Conservation (phyloP, 768 basidiomycete species). For the Russula griseocarnosa region DNA sequence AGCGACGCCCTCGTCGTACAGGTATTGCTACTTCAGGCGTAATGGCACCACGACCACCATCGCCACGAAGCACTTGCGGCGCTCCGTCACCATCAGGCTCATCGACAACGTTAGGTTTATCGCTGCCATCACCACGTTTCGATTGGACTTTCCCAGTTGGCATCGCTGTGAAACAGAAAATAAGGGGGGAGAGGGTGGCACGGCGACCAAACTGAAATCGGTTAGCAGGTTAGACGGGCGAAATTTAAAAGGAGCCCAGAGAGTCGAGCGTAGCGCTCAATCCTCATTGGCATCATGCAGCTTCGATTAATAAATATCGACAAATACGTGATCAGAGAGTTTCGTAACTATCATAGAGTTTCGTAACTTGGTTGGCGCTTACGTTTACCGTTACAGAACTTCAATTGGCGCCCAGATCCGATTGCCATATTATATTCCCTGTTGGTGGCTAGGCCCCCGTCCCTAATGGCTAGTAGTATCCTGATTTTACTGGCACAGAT, state of each 20-base stretch:
- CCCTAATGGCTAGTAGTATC: no score
- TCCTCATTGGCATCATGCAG: no score
- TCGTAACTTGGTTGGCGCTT: neutral
- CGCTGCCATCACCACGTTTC: conserved; percentile 12
- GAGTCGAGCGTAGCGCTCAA: neutral
- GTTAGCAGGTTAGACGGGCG: neutral
- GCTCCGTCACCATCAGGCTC: conserved; percentile 4
- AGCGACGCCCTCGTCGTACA: neutral
- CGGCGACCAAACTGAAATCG: neutral
- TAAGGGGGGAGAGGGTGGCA: neutral
- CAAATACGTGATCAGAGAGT: neutral
- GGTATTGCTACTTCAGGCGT: neutral
- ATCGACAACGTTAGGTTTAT: conserved; percentile 9
- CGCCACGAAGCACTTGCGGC: conserved; percentile 6
- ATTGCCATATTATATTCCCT: neutral
- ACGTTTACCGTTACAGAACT: neutral
- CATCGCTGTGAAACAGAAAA: neutral
- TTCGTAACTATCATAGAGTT: no score
- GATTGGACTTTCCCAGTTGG: conserved; percentile 7
- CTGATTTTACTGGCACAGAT: no score
- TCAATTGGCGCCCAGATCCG: neutral
- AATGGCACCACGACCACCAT: neutral
- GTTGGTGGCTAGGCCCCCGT: no score
- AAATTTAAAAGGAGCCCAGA: neutral
- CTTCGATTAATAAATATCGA: neutral